These are phyloP conservation scores for Phytophthora constricta DNA, from an alignment of 352 stramenopile species.

Conservation along the genomic window DNA sequence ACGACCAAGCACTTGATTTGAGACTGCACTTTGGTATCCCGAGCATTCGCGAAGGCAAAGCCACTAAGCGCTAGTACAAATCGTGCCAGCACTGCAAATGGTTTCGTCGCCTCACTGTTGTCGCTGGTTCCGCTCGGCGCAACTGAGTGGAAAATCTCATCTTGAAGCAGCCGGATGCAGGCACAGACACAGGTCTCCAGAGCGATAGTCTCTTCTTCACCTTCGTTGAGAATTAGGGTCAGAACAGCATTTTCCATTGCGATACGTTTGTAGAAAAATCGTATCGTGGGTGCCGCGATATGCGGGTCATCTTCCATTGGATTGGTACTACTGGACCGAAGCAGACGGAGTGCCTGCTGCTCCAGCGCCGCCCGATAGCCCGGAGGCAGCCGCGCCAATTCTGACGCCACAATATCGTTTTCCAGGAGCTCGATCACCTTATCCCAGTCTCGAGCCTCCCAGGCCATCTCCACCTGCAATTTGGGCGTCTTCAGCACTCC, in stretches of 20 bases:
- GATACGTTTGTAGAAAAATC: slow-evolving; percentile 61
- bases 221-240: slow-evolving; percentile 29
- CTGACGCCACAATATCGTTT: slow-evolving; percentile 47
- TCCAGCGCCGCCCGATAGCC: slow-evolving; percentile 52
- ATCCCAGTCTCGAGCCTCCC: slow-evolving; percentile 58
- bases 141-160: slow-evolving; percentile 56
- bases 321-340: slow-evolving; percentile 43
- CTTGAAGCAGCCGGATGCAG: slow-evolving; percentile 52
- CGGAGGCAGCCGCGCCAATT: slow-evolving; percentile 37
- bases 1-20: slow-evolving; percentile 42
- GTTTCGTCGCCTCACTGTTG: slow-evolving; percentile 12
- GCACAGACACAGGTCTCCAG: slow-evolving; percentile 49
- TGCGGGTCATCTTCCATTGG: slow-evolving; percentile 29
- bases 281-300: slow-evolving; percentile 33
- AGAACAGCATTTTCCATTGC: slow-evolving; percentile 56
- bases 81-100: slow-evolving; percentile 39
- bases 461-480: slow-evolving; percentile 53
- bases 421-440: slow-evolving; percentile 54
- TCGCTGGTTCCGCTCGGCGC: neutral
- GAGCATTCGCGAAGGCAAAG: slow-evolving; percentile 40
- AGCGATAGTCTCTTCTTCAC: slow-evolving; percentile 25
- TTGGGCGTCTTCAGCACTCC: slow-evolving; percentile 43
- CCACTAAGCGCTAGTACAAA: slow-evolving; percentile 43
- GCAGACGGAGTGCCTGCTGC: slow-evolving; percentile 53
- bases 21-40: slow-evolving; percentile 21